Evolutionary conservation across 176 grass and related monocot genomes (phyloP).

Genomic region (Aegilops umbellulata): DNA sequence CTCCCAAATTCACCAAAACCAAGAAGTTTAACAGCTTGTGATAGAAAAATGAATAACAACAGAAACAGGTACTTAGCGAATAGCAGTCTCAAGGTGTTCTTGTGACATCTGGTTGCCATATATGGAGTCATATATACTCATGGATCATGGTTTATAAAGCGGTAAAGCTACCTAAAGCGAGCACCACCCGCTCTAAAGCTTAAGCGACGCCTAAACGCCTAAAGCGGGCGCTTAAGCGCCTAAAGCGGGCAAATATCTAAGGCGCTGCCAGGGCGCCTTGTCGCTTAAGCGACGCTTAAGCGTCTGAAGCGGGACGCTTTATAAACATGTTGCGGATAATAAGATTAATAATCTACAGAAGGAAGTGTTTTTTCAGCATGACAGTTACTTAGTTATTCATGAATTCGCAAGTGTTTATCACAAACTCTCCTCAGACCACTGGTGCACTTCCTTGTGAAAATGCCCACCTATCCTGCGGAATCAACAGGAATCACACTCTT

Average conservation of each 20-base stretch:
- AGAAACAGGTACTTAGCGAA: not conserved
- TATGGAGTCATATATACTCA: not conserved
- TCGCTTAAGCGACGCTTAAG: too few species aligned
- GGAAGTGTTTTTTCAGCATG: not conserved
- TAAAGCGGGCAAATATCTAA: too few species aligned
- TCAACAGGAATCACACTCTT: not conserved
- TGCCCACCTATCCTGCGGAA: not conserved
- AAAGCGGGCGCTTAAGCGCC: too few species aligned
- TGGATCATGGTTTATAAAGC: too few species aligned
- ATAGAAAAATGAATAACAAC: not conserved
- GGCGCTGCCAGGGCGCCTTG: too few species aligned
- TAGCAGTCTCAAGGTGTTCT: not conserved
- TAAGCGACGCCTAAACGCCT: not conserved
- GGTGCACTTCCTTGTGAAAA: not conserved
- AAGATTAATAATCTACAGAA: not conserved
- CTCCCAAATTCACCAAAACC: not conserved
- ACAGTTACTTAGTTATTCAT: not conserved
- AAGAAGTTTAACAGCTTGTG: not conserved
- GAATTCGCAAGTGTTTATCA: not conserved
- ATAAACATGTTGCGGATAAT: not conserved
- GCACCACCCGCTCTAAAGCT: too few species aligned
- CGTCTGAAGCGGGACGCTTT: too few species aligned
- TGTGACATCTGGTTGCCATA: not conserved
- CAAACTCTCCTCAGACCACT: not conserved
- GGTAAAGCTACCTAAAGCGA: too few species aligned